Conservation (phyloP, 2,329 filamentous ascomycete species). For the Onygenales sp. region DNA sequence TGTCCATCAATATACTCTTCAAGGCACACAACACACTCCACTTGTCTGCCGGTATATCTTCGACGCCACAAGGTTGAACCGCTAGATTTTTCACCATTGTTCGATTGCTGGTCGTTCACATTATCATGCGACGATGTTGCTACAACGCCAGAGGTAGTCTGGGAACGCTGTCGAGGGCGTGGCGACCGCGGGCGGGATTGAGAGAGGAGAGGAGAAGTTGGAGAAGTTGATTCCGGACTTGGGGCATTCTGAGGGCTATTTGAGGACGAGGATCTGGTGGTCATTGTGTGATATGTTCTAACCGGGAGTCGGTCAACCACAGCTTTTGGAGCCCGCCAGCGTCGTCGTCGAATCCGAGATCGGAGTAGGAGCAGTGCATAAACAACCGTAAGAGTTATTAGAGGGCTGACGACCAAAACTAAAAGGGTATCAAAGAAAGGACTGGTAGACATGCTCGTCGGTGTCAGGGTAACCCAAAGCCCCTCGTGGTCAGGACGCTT, state of each 20-base stretch:
- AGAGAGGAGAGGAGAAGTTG: conserved; percentile 66
- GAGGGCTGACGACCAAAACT: conserved; percentile 89
- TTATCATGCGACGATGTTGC: conserved; percentile 16
- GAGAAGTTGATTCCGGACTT: conserved; percentile 58
- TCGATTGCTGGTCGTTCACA: neutral
- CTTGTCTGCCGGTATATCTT: conserved; percentile 54
- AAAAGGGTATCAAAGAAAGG: conserved; percentile 94
- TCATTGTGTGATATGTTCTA: conserved; percentile 84
- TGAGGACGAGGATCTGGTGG: conserved; percentile 48
- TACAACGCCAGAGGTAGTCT: conserved; percentile 25
- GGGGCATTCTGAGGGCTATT: conserved; percentile 46
- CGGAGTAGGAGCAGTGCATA: conserved; percentile 81
- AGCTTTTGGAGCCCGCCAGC: conserved; percentile 96
- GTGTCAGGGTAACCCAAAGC: conserved; percentile 93
- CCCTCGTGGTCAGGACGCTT: conserved; percentile 55
- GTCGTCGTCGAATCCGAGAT: conserved; percentile 74
- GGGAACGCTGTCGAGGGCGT: conserved; percentile 28
- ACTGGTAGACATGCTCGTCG: conserved; percentile 74
- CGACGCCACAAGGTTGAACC: conserved; percentile 38
- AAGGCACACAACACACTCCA: conserved; percentile 91
- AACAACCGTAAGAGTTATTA: conserved; percentile 86
- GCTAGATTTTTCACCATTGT: conserved; percentile 37
- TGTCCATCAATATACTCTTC: conserved; percentile 95
- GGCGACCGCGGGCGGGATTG: conserved; percentile 20
- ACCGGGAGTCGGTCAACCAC: conserved; percentile 92